Evolutionary conservation across 2,329 filamentous ascomycete species (phyloP).

Genomic region (Akanthomyces muscarius): DNA sequence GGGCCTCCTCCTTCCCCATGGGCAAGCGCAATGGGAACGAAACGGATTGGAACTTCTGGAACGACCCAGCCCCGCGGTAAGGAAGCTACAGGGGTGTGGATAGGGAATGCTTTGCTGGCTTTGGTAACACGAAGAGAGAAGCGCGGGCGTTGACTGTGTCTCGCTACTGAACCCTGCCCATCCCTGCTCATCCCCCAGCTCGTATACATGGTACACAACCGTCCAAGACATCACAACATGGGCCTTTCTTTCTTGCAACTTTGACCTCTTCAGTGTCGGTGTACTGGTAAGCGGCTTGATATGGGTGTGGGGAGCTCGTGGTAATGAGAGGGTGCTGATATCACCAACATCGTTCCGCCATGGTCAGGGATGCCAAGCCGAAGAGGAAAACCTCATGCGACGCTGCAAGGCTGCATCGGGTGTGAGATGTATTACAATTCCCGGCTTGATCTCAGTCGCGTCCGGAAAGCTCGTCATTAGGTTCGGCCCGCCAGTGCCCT

Average conservation of each 20-base stretch:
- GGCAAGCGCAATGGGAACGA: neutral
- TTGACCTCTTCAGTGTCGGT: neutral
- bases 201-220: neutral
- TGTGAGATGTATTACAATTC: too few species aligned
- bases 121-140: neutral
- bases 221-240: neutral
- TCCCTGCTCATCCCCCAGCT: neutral
- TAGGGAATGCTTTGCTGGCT: neutral
- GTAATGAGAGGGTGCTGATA: neutral
- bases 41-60: constrained; percentile 4
- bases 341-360: too few species aligned
- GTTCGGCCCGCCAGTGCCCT: too few species aligned
- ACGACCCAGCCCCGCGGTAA: neutral
- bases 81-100: neutral
- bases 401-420: too few species aligned
- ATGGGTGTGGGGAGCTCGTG: neutral
- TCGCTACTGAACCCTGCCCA: neutral
- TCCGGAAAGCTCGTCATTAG: too few species aligned
- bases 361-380: too few species aligned
- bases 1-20: neutral
- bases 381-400: too few species aligned
- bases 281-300: neutral
- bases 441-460: too few species aligned
- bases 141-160: neutral
- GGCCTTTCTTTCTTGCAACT: neutral